Base-by-base conservation (phyloP, 2,329 filamentous ascomycete genomes). In the Sporothrix brunneoviolacea region DNA sequence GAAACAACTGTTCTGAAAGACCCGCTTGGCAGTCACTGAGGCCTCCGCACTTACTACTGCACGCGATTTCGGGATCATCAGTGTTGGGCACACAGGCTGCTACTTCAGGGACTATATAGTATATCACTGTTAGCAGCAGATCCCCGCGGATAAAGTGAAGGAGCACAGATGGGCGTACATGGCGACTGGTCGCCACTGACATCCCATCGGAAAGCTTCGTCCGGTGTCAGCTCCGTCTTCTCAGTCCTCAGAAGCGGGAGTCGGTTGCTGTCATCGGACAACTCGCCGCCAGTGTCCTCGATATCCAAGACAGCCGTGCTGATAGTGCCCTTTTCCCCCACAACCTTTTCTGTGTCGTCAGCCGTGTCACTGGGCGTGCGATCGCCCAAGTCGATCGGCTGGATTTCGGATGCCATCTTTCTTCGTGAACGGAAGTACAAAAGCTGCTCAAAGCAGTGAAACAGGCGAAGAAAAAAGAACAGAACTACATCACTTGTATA, bases 51-150 rank as follows among this genome's bases (percentile, higher is more conserved):
- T 16, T 40, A 54, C 52, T 54, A 16, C 36, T 54, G 38, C 52
- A 54, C 21, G 36, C 43, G 6, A 46, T 48, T 18, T n/a, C 38
- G 3, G 52, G 52, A 21, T 54, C 52, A 21, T 54, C 52, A 1
- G 52, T 54, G 30, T 54, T 54, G 13, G 52, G 44, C 19, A 54
- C 52, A 28, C 52, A 54, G 5, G 52, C 48, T 1, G 48, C 52
- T 8, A 54, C 52, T 9, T 54, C 52, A 15, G 52, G 48, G n/a
- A 54, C 48, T 50, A 28, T 9, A 40, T 27, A n/a, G 36, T 16
- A 38, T 21, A n/a, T 21, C 35, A 19, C n/a, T n/a, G 30, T 42
- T 32, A 42, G 8, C 10, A 19, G 18, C 28, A 21, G 28, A 2
- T 33, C 27, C 16, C 6, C 4, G 27, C 7, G 16, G 9, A 32